Evolutionary conservation across 2,329 filamentous ascomycete species (phyloP).

Genomic region (Emericellopsis atlantica): DNA sequence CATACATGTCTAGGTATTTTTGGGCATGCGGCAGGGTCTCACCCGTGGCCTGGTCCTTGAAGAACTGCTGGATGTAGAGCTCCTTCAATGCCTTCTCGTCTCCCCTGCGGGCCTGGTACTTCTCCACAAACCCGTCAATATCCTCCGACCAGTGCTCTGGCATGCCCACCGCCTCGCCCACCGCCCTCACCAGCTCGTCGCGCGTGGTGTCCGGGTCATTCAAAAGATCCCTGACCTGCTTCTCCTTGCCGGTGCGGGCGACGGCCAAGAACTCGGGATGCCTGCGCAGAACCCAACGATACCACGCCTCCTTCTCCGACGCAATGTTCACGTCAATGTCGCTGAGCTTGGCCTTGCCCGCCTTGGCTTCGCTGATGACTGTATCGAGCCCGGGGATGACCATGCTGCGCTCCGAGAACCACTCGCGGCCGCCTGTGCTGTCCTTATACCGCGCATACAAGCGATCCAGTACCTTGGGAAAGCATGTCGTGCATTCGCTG

Average conservation of each 20-base stretch:
- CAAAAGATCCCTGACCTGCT: conserved; percentile 20
- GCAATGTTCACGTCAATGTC: conserved; percentile 35
- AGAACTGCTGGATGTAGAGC: conserved; percentile 27
- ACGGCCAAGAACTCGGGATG: conserved; percentile 23
- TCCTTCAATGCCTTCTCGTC: conserved; percentile 16
- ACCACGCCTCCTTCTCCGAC: conserved; percentile 40
- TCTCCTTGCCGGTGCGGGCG: conserved; percentile 14
- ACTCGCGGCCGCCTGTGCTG: conserved; percentile 24
- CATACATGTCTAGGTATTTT: conserved; percentile 26
- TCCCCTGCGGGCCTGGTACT: conserved; percentile 16
- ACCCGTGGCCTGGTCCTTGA: conserved; percentile 22
- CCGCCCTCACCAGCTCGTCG: conserved; percentile 21
- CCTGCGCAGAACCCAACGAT: conserved; percentile 28
- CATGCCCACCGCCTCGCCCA: conserved; percentile 22
- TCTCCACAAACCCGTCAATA: conserved; percentile 19
- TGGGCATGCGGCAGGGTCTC: conserved; percentile 16
- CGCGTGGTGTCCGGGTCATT: conserved; percentile 22
- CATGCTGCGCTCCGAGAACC: conserved; percentile 35
- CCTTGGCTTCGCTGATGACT: conserved; percentile 33
- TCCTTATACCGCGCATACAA: conserved; percentile 24
- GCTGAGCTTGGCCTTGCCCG: conserved; percentile 26
- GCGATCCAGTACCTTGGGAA: conserved; percentile 30
- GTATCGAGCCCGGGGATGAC: conserved; percentile 37
- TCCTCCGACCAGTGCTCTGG: conserved; percentile 16
- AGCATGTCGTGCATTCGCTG: conserved; percentile 34